Percentiles rank a stretch among this genome's conserved stretches.
Evolutionary conservation across 371 early-diverging fungal species (phyloP).

Genomic region (Rhizopus sp.): DNA sequence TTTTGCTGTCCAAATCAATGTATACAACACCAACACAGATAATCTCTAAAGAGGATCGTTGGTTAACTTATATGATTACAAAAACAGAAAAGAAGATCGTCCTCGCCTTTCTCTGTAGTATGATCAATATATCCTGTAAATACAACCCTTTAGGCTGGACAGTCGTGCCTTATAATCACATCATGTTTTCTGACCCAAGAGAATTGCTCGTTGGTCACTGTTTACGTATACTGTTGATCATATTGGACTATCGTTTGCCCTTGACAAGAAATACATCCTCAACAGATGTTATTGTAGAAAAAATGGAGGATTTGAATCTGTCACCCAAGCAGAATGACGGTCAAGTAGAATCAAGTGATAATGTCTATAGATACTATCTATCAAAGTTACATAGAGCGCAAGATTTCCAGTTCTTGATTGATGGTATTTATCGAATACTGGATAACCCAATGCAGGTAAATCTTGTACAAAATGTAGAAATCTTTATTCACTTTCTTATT

Average conservation of each 20-base stretch:
- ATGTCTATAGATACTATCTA: slow-evolving; percentile 66
- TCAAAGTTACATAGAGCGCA: slow-evolving; percentile 71
- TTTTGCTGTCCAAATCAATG: slow-evolving; percentile 78
- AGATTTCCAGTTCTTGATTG: slow-evolving; percentile 72
- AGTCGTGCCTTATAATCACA: slow-evolving; percentile 75
- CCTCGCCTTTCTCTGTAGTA: slow-evolving; percentile 76
- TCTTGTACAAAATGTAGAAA: not conserved
- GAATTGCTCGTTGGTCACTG: slow-evolving; percentile 70
- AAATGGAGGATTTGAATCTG: not conserved
- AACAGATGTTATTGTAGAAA: not conserved
- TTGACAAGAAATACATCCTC: not conserved
- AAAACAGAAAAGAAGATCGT: slow-evolving; percentile 75
- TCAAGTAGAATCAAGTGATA: slow-evolving; percentile 29
- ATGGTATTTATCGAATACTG: slow-evolving; percentile 71
- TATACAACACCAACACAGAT: slow-evolving; percentile 71
- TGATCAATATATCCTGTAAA: slow-evolving; percentile 77
- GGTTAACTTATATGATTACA: slow-evolving; percentile 58
- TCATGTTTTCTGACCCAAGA: slow-evolving; percentile 67
- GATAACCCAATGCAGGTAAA: slow-evolving; percentile 72
- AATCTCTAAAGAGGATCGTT: slow-evolving; percentile 57
- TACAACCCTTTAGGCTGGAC: slow-evolving; percentile 79
- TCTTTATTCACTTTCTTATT: not conserved
- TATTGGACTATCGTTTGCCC: slow-evolving; percentile 63
- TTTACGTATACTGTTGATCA: slow-evolving; percentile 63
- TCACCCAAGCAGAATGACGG: not conserved